Conservation (phyloP, 768 basidiomycete species). For the Tephrocybe rancida region DNA sequence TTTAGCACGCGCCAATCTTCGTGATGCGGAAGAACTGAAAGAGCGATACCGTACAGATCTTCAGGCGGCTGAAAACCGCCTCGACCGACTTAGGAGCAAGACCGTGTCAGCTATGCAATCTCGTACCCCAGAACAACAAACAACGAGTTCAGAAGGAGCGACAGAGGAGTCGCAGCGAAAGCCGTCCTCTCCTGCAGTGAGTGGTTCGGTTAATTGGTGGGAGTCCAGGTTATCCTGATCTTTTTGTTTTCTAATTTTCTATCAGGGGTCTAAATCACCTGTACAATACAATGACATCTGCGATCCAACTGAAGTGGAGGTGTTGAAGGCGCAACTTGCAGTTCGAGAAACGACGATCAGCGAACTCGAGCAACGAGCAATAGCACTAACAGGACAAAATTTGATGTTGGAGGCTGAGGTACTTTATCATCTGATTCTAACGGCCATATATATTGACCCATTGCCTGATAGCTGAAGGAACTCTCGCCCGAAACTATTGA, state of each 20-base stretch:
- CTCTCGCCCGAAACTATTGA: constrained; percentile 46
- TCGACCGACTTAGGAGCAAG: constrained; percentile 60
- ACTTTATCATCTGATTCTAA: constrained; percentile 8
- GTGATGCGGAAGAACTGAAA: constrained; percentile 50
- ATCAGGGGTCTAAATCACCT: constrained; percentile 41
- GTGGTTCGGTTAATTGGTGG: constrained; percentile 71
- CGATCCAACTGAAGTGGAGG: constrained; percentile 36
- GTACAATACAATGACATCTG: constrained; percentile 40
- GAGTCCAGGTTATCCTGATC: constrained; percentile 52
- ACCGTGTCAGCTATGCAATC: constrained; percentile 51
- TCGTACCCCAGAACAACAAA: constrained; percentile 28
- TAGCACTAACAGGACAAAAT: constrained; percentile 46
- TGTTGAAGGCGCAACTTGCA: constrained; percentile 44
- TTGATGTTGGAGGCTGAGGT: constrained; percentile 49
- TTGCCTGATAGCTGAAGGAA: constrained; percentile 34
- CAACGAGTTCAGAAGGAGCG: constrained; percentile 33
- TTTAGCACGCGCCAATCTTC: constrained; percentile 47
- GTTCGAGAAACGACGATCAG: constrained; percentile 46
- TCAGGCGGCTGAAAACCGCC: constrained; percentile 56
- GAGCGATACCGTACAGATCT: constrained; percentile 55
- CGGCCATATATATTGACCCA: not conserved
- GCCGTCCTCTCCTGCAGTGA: constrained; percentile 72
- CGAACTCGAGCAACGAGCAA: constrained; percentile 49
- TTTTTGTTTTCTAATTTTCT: constrained; percentile 43
- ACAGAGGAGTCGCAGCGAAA: constrained; percentile 51